These are phyloP conservation scores for Selaginella moellendorffii DNA, from an alignment of 75 land plant genomes.

Conservation along the genomic window DNA sequence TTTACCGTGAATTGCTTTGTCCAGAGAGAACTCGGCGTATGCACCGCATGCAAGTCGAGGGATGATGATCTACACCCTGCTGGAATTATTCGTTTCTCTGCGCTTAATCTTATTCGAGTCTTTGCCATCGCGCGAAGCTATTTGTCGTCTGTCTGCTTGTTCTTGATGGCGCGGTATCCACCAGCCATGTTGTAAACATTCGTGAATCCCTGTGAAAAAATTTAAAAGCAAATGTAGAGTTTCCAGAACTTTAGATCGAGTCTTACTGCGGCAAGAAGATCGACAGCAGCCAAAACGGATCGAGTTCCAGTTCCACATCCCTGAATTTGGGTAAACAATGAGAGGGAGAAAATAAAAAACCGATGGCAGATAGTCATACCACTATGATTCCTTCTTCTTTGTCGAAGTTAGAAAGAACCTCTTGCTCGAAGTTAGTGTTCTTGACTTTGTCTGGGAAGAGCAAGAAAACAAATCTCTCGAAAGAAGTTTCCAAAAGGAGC, in stretches of 20 bases:
- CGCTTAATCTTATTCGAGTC: too few species aligned
- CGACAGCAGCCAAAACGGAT: not conserved
- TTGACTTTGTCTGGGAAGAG: not conserved
- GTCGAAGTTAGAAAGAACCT: not conserved
- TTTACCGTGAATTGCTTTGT: not conserved
- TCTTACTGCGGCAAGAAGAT: not conserved
- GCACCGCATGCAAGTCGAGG: slow-evolving; percentile 10
- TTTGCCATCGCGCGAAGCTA: too few species aligned
- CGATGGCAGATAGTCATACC: too few species aligned
- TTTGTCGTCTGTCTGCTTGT: too few species aligned
- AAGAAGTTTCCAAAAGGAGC: not conserved
- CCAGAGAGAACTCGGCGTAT: slow-evolving; percentile 10
- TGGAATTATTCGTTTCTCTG: too few species aligned
- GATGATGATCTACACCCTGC: not conserved
- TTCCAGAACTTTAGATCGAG: not conserved
- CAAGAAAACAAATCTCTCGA: too few species aligned
- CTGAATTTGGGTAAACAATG: not conserved
- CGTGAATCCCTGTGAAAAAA: not conserved
- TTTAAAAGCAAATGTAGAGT: not conserved
- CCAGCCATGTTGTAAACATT: not conserved
- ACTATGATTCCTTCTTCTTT: slow-evolving; percentile 7
- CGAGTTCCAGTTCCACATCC: not conserved
- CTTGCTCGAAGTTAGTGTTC: not conserved
- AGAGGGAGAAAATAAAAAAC: not conserved
- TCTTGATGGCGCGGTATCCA: not conserved